phyloP scores from a whole-genome alignment of 2,329 filamentous ascomycete genomes.

The Colletotrichum sansevieriae region DNA sequence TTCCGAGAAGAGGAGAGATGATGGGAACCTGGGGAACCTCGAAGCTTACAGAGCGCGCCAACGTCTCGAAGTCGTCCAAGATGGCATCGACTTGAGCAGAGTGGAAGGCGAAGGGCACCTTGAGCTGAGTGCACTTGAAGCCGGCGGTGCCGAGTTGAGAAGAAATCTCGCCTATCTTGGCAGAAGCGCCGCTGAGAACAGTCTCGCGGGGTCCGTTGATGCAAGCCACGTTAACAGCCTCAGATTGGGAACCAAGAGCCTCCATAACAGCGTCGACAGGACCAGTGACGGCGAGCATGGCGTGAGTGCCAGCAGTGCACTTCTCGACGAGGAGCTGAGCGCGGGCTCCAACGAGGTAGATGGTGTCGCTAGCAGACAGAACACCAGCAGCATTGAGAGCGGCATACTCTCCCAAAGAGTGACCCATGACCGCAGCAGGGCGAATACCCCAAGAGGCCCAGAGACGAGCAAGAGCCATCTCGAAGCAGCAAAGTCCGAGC shows the following conservation, averaged over 20 bases:
- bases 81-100: slow-evolving; percentile 68
- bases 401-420: slow-evolving; percentile 80
- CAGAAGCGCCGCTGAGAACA: slow-evolving; percentile 69
- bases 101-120: slow-evolving; percentile 67
- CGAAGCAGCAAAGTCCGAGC: slow-evolving; percentile 65
- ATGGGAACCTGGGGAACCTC: slow-evolving; percentile 67
- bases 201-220: slow-evolving; percentile 82
- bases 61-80: slow-evolving; percentile 68
- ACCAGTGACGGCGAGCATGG: slow-evolving; percentile 65
- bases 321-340: slow-evolving; percentile 74
- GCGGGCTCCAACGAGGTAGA: slow-evolving; percentile 78
- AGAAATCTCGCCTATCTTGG: slow-evolving; percentile 60
- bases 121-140: slow-evolving; percentile 60
- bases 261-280: slow-evolving; percentile 65
- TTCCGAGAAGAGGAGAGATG: slow-evolving; percentile 74
- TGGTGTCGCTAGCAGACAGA: slow-evolving; percentile 76
- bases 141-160: slow-evolving; percentile 48
- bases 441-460: slow-evolving; percentile 69
- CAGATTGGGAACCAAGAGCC: slow-evolving; percentile 58
- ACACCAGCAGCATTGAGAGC: slow-evolving; percentile 79
- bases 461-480: slow-evolving; percentile 69
- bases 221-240: slow-evolving; percentile 71
- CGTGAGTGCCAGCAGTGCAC: slow-evolving; percentile 76
- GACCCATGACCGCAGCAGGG: slow-evolving; percentile 68
- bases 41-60: slow-evolving; percentile 56